Conservation (phyloP, 495 filamentous ascomycete genomes). For the Tetracladium setigerum region DNA sequence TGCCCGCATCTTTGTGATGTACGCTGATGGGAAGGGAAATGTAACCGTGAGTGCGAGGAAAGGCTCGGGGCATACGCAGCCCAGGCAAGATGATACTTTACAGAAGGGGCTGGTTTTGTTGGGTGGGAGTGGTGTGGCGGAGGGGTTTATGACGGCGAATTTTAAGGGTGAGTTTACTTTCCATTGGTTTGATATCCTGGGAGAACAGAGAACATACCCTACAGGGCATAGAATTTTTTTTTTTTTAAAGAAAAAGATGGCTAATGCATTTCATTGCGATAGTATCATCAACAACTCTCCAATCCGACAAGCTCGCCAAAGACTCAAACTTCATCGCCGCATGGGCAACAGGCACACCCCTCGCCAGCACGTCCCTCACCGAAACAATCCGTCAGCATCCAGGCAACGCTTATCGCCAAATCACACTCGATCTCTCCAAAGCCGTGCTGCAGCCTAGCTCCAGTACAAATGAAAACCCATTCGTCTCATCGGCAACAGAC, state of each 20-base stretch:
- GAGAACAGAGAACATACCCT: no score
- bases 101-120: constrained; percentile 45
- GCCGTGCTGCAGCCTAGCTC: constrained; percentile 27
- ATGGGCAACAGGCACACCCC: constrained; percentile 44
- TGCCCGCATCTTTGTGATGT: constrained; percentile 64
- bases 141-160: constrained; percentile 55
- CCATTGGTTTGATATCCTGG: no score
- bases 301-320: no score
- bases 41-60: constrained; percentile 60
- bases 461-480: no score
- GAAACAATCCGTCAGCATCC: constrained; percentile 48
- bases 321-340: no score
- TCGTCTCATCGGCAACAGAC: constrained; percentile 1
- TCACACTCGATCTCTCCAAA: constrained; percentile 43
- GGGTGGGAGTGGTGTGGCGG: constrained; percentile 49
- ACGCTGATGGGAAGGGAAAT: constrained; percentile 48
- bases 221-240: no score
- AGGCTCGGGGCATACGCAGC: constrained; percentile 44
- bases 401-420: constrained; percentile 50
- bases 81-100: constrained; percentile 36
- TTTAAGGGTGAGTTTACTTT: constrained; percentile 38
- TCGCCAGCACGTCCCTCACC: constrained; percentile 43
- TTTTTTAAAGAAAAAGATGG: no score
- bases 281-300: no score
- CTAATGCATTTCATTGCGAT: no score